Evolutionary conservation across 352 stramenopile species (phyloP).

Genomic region (Pythium rishiriense): DNA sequence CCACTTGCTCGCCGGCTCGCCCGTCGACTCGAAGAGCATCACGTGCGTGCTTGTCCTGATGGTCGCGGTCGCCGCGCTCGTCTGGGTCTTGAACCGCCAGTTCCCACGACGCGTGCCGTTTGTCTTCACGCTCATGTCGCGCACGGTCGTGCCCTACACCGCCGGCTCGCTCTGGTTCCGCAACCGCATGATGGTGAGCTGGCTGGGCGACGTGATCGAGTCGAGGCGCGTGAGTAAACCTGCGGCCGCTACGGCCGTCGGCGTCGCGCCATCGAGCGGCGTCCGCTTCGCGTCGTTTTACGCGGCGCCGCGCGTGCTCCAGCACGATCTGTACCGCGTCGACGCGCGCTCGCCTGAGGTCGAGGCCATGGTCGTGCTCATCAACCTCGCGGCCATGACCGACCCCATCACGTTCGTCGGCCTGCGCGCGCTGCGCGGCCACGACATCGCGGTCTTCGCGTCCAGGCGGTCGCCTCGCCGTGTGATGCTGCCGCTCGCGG

Average conservation of each 20-base stretch:
- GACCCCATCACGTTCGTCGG: conserved; percentile 5
- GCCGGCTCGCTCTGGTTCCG: background rate
- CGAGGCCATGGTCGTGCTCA: conserved; percentile 1
- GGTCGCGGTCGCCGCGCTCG: background rate
- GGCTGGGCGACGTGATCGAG: background rate
- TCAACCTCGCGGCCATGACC: conserved; percentile 14
- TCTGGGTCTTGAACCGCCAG: background rate
- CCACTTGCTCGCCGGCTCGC: background rate
- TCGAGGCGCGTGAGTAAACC: background rate
- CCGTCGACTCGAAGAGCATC: conserved; percentile 3
- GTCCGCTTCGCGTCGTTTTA: background rate
- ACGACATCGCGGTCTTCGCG: background rate
- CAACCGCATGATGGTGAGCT: conserved; percentile 9
- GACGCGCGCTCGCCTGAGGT: background rate
- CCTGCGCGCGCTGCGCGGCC: background rate
- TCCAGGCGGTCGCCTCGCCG: background rate
- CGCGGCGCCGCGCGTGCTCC: background rate
- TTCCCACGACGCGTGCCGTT: background rate
- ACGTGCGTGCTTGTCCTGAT: background rate
- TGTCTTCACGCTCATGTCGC: background rate
- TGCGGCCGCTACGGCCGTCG: background rate
- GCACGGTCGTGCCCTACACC: conserved; percentile 3
- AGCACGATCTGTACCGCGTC: conserved; percentile 1
- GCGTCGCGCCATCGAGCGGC: background rate
- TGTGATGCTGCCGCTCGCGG: background rate